phyloP scores from a whole-genome alignment of 768 basidiomycete genomes.

The Pleurotus pulmonarius region DNA sequence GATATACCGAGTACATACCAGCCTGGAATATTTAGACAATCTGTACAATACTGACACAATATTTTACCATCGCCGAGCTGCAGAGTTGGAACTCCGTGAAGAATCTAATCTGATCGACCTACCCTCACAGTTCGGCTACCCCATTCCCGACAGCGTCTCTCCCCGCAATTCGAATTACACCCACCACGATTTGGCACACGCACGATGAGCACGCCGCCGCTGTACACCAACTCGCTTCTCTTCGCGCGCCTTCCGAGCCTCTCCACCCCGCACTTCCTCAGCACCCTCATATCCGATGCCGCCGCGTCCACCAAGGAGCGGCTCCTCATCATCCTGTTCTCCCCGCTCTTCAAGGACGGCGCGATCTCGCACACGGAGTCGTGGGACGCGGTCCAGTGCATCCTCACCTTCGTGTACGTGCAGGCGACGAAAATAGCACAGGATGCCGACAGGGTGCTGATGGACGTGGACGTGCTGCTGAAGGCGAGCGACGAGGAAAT shows the following conservation, averaged over 20 bases:
- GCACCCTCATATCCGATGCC: constrained; percentile 49
- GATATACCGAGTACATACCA: no score
- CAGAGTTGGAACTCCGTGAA: no score
- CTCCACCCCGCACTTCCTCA: constrained; percentile 52
- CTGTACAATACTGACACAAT: no score
- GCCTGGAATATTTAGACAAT: no score
- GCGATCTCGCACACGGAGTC: constrained; percentile 38
- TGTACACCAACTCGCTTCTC: constrained; percentile 33
- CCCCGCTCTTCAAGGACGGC: constrained; percentile 49
- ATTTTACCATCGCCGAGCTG: no score
- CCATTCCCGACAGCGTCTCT: background rate
- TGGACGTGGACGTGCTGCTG: constrained; percentile 78
- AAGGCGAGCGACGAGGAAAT: constrained; percentile 48
- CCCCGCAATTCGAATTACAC: background rate
- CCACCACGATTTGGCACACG: background rate
- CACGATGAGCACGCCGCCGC: constrained; percentile 7
- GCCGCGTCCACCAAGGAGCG: constrained; percentile 40
- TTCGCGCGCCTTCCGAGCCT: constrained; percentile 52
- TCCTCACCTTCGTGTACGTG: constrained; percentile 83
- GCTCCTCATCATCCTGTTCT: constrained; percentile 64
- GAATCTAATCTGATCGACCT: no score
- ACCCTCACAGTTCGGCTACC: background rate
- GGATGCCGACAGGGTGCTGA: constrained; percentile 60
- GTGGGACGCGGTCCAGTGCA: constrained; percentile 70
- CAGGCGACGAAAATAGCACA: constrained; percentile 78